These are phyloP conservation scores for Phytophthora fragariaefolia DNA, from an alignment of 352 stramenopile genomes.

Conservation along the genomic window DNA sequence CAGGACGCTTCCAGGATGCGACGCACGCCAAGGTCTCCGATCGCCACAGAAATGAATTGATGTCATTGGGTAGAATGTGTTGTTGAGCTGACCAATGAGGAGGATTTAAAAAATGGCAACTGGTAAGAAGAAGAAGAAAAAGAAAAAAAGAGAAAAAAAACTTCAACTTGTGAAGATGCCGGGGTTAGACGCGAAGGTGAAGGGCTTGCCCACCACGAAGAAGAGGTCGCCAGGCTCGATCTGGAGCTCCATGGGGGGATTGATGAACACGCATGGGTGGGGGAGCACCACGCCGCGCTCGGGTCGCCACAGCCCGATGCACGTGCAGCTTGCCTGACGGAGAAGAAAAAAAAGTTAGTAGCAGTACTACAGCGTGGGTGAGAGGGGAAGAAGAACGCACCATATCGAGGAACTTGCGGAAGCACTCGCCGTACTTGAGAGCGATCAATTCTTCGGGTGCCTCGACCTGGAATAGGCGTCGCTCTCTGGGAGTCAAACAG, in stretches of 20 bases:
- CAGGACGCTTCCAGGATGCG: constrained; percentile 11
- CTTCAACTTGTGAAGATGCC: constrained; percentile 44
- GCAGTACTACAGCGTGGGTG: too few relatives aligned
- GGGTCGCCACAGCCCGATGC: constrained; percentile 71
- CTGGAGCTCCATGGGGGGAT: constrained; percentile 59
- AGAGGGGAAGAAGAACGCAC: too few relatives aligned
- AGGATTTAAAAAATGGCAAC: constrained; percentile 11
- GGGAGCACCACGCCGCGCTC: constrained; percentile 57
- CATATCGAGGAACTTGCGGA: constrained; percentile 77
- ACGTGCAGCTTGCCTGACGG: constrained; percentile 60
- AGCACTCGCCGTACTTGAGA: constrained; percentile 61
- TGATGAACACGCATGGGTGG: constrained; percentile 75
- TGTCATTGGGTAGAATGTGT: constrained; percentile 19
- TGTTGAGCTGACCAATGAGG: not conserved
- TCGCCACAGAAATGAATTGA: constrained; percentile 17
- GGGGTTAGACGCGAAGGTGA: constrained; percentile 46
- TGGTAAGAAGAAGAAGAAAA: not conserved
- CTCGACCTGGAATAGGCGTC: constrained; percentile 73
- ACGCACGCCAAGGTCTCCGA: constrained; percentile 4
- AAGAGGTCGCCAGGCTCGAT: constrained; percentile 67
- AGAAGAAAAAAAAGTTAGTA: not conserved
- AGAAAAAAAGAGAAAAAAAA: not conserved
- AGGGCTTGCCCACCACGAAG: constrained; percentile 74
- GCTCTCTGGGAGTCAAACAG: constrained; percentile 43
- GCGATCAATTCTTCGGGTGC: constrained; percentile 56